Evolutionary conservation across 139 green algal genomes (phyloP).

Genomic region (Tetraselmis chui): DNA sequence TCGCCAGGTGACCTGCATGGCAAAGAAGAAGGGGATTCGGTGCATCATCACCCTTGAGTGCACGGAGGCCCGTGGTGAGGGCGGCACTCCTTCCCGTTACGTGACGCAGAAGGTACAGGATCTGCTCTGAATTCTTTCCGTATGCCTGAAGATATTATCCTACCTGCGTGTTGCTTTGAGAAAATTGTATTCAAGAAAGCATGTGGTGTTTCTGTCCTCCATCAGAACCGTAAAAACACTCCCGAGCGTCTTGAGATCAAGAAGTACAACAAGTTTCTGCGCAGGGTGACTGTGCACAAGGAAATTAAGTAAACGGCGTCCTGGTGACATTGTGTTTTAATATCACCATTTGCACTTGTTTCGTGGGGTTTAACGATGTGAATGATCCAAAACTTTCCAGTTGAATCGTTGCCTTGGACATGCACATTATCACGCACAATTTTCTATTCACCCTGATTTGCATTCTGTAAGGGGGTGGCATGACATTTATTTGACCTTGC

Average conservation of each 20-base stretch:
- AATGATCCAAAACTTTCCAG: too few relatives aligned
- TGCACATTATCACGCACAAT: too few relatives aligned
- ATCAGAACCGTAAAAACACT: slow-evolving; percentile 82
- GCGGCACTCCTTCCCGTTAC: slow-evolving; percentile 52
- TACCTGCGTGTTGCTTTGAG: not conserved
- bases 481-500: too few relatives aligned
- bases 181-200: not conserved
- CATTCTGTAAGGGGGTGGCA: too few relatives aligned
- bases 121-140: not conserved
- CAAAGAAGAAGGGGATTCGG: slow-evolving; percentile 87
- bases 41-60: slow-evolving; percentile 91
- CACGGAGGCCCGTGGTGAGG: slow-evolving; percentile 72
- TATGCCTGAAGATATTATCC: not conserved
- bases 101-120: slow-evolving; percentile 81
- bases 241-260: slow-evolving; percentile 79
- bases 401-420: too few relatives aligned
- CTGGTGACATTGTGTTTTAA: too few relatives aligned
- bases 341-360: too few relatives aligned
- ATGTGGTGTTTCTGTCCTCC: not conserved
- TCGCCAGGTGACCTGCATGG: slow-evolving; percentile 70
- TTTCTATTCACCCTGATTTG: too few relatives aligned
- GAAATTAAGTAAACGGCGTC: slow-evolving; percentile 91
- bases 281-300: slow-evolving; percentile 66
- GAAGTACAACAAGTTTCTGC: slow-evolving; percentile 89
- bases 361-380: too few relatives aligned